Conservation (phyloP, 1,284 basidiomycete genomes). For the Moesziomyces sp. region DNA sequence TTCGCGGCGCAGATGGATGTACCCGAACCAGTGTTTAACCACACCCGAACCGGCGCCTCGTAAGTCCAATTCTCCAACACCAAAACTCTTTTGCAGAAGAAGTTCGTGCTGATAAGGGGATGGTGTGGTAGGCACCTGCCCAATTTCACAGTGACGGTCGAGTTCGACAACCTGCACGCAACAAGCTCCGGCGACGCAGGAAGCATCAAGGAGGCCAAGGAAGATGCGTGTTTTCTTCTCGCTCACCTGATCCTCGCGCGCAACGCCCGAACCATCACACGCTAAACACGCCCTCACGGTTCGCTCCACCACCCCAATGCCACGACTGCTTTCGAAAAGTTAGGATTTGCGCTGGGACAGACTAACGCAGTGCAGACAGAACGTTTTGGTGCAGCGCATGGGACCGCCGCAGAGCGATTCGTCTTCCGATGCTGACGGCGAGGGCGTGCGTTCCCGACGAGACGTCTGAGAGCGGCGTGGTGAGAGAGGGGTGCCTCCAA, state of each 20-base stretch:
- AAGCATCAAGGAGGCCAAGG: conserved; percentile 34
- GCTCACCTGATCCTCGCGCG: conserved; percentile 1
- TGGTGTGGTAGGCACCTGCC: conserved; percentile 13
- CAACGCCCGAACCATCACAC: neutral
- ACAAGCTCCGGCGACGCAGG: neutral
- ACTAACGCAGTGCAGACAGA: conserved; percentile 35
- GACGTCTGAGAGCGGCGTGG: too few relatives aligned
- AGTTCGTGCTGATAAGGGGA: too few relatives aligned
- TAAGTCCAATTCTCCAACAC: conserved; percentile 3
- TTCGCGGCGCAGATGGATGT: conserved; percentile 10
- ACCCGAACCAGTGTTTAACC: conserved; percentile 8
- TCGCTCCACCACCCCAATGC: too few relatives aligned
- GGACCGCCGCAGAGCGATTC: conserved; percentile 20
- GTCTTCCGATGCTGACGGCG: neutral
- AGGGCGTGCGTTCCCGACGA: neutral
- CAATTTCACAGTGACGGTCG: conserved; percentile 10
- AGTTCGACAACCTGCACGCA: conserved; percentile 5
- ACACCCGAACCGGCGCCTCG: conserved; percentile 10
- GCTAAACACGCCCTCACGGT: neutral
- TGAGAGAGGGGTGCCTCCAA: too few relatives aligned
- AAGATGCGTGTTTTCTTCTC: conserved; percentile 6
- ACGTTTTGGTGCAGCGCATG: conserved; percentile 28
- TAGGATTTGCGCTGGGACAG: neutral
- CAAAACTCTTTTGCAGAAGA: too few relatives aligned
- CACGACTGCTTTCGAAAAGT: neutral